phyloP scores from a whole-genome alignment of 176 grass and related monocot species.

The Cenchrus fungigraminus region DNA sequence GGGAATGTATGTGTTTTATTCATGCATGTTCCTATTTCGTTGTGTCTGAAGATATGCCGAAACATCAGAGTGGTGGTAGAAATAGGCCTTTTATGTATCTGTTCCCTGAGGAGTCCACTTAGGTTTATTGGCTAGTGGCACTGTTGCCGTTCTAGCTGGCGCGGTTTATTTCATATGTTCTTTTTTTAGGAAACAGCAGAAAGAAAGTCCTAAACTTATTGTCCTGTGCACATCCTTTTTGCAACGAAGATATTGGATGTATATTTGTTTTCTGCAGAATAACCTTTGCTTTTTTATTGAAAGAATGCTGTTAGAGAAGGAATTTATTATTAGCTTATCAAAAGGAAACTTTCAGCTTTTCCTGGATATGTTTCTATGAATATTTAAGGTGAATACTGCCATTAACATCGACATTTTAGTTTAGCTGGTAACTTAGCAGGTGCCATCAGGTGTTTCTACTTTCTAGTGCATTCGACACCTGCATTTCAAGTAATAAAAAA shows the following conservation, averaged over 20 bases:
- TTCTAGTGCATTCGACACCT: background rate
- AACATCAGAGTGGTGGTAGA: background rate
- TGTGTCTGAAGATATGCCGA: constrained; percentile 11
- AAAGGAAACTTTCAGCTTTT: background rate
- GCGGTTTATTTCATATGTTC: background rate
- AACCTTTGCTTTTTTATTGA: background rate
- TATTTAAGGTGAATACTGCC: constrained; percentile 10
- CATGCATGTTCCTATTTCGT: background rate
- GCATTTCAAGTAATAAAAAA: constrained; percentile 7
- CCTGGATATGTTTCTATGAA: background rate
- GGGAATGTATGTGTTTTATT: background rate
- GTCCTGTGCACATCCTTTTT: constrained; percentile 6
- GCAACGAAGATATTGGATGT: background rate
- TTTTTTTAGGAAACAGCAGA: background rate
- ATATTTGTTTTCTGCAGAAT: background rate
- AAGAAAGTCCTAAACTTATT: background rate
- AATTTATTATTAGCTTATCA: background rate
- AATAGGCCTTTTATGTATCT: constrained; percentile 3
- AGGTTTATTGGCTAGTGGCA: background rate
- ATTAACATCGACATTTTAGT: constrained; percentile 9
- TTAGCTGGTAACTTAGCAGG: background rate
- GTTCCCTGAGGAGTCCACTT: background rate
- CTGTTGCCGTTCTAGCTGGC: background rate
- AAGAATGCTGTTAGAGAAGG: constrained; percentile 16
- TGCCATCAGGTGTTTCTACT: background rate